These are phyloP conservation scores for Suillus clintonianus DNA, from an alignment of 768 basidiomycete genomes.

Conservation along the genomic window DNA sequence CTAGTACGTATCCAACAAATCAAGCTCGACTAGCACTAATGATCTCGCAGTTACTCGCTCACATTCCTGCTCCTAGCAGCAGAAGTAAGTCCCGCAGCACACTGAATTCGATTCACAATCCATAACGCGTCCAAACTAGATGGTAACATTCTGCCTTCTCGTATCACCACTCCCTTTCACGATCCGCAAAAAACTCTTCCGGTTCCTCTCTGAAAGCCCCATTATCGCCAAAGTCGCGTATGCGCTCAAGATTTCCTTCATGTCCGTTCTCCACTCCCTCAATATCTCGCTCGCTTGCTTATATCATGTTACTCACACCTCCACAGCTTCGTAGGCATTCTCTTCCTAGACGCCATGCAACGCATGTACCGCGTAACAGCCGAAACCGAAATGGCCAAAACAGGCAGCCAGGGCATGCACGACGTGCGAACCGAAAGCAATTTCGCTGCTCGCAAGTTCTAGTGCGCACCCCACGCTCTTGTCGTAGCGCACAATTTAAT, in stretches of 20 bases:
- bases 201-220: slow-evolving; percentile 67
- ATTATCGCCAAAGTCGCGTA: slow-evolving; percentile 86
- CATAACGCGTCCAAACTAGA: slow-evolving; percentile 39
- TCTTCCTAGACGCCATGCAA: slow-evolving; percentile 91
- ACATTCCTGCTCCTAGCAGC: slow-evolving; percentile 81
- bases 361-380: slow-evolving; percentile 84
- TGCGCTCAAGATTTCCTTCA: slow-evolving; percentile 91
- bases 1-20: slow-evolving; percentile 35
- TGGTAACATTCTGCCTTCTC: slow-evolving; percentile 83
- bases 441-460: slow-evolving; percentile 91
- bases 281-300: neutral
- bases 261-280: slow-evolving; percentile 47
- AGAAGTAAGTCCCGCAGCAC: slow-evolving; percentile 46
- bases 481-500: neutral
- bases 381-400: slow-evolving; percentile 69
- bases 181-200: slow-evolving; percentile 69
- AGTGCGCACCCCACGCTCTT: slow-evolving; percentile 50
- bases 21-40: neutral
- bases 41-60: slow-evolving; percentile 60
- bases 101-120: neutral
- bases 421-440: slow-evolving; percentile 84
- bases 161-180: slow-evolving; percentile 84
- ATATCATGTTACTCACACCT: neutral
- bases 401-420: slow-evolving; percentile 45
- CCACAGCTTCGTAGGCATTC: slow-evolving; percentile 75